Conservation (phyloP, 2,329 filamentous ascomycete species). For the Purpureocillium takamizusanense region DNA sequence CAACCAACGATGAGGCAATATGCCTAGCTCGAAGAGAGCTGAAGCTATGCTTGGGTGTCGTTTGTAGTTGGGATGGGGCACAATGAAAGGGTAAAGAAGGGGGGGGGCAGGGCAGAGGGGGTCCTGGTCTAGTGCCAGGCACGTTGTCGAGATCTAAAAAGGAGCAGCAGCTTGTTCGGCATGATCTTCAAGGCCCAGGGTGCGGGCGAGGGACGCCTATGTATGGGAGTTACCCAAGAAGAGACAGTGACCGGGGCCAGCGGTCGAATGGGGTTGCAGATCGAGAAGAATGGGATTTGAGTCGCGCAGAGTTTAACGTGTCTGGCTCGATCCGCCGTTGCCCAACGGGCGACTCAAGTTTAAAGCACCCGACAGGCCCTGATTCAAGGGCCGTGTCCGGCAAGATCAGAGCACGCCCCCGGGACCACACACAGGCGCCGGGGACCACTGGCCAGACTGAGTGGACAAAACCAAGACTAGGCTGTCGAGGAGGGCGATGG, state of each 20-base stretch:
- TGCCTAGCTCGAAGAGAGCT: too few relatives aligned
- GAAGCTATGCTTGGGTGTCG: too few relatives aligned
- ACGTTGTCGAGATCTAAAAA: neutral
- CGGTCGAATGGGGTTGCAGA: too few relatives aligned
- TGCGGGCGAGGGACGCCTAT: too few relatives aligned
- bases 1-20: too few relatives aligned
- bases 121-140: neutral
- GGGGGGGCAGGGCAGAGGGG: neutral
- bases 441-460: too few relatives aligned
- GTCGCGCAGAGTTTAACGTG: neutral
- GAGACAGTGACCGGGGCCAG: too few relatives aligned
- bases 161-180: neutral
- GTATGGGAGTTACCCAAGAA: too few relatives aligned
- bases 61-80: neutral
- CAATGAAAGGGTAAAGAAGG: neutral
- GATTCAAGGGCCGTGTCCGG: conserved; percentile 1
- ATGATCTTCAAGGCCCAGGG: neutral
- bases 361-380: neutral
- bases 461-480: neutral
- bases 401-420: too few relatives aligned
- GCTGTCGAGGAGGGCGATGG: conserved; percentile 2
- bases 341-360: neutral
- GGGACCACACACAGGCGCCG: too few relatives aligned
- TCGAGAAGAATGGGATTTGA: too few relatives aligned
- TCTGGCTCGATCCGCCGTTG: neutral